These are phyloP conservation scores for Apiospora marii DNA, from an alignment of 2,329 filamentous ascomycete genomes.

Conservation along the genomic window DNA sequence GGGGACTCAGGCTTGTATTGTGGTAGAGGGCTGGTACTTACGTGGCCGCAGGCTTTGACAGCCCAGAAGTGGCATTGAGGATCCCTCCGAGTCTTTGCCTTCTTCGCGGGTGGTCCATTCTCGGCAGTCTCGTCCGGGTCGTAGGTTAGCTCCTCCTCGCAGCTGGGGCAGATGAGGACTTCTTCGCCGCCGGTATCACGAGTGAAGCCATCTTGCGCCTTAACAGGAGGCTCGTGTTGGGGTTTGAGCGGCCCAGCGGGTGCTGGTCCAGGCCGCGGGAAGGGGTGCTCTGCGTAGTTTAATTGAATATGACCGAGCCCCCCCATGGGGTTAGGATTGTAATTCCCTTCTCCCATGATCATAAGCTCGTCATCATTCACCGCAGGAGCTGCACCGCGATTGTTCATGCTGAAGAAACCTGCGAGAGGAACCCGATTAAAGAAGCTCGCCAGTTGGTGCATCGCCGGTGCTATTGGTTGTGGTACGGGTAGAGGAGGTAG, in stretches of 20 bases:
- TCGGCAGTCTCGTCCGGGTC: slow-evolving; percentile 59
- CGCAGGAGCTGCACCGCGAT: neutral
- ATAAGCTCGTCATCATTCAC: slow-evolving; percentile 35
- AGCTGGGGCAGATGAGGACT: slow-evolving; percentile 84
- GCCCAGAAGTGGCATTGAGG: slow-evolving; percentile 92
- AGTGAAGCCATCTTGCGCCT: slow-evolving; percentile 80
- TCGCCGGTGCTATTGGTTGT: neutral
- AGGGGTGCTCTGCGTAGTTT: slow-evolving; percentile 37
- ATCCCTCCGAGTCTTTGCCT: slow-evolving; percentile 56
- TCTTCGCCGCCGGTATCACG: slow-evolving; percentile 76
- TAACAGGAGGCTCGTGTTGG: slow-evolving; percentile 69
- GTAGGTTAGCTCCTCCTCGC: slow-evolving; percentile 81
- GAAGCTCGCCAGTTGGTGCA: neutral
- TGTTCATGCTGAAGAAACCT: neutral
- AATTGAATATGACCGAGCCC: slow-evolving; percentile 34
- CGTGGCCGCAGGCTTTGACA: slow-evolving; percentile 89
- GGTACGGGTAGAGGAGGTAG: neutral
- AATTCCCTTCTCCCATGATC: slow-evolving; percentile 34
- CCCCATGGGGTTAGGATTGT: slow-evolving; percentile 18
- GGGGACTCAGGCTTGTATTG: neutral
- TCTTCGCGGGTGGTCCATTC: slow-evolving; percentile 45
- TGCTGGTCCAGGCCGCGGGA: slow-evolving; percentile 26
- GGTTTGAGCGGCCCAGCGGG: slow-evolving; percentile 47
- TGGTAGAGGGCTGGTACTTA: slow-evolving; percentile 51
- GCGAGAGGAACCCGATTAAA: neutral